Percentiles rank a stretch among this genome's conserved stretches.
These are phyloP conservation scores for Chenopodium quinoa DNA, from an alignment of 148 eudicot species.

Conservation along the genomic window DNA sequence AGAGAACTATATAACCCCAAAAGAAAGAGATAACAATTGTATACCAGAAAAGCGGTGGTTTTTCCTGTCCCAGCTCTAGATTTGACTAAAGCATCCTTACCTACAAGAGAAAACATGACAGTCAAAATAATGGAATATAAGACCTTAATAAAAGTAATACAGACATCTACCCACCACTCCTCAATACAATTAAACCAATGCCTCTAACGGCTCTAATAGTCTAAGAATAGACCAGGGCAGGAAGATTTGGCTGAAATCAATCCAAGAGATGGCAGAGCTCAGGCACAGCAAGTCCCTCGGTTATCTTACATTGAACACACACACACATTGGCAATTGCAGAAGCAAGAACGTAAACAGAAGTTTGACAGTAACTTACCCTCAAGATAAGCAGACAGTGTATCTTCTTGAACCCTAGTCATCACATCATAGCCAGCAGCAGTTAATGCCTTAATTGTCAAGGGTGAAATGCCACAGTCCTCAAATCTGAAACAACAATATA, in stretches of 20 bases:
- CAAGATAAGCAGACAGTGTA: slow-evolving; percentile 62
- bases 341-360: background rate
- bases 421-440: slow-evolving; percentile 73
- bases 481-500: slow-evolving; percentile 52
- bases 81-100: slow-evolving; percentile 87
- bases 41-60: slow-evolving; percentile 96
- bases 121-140: background rate
- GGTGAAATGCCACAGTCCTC: slow-evolving; percentile 81
- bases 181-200: background rate
- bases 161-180: background rate
- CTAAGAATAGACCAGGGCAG: background rate
- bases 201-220: background rate
- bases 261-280: background rate
- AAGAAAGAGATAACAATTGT: background rate
- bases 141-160: background rate
- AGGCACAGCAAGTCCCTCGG: background rate
- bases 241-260: background rate
- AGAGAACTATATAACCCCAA: background rate
- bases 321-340: background rate
- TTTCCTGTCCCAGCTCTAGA: slow-evolving; percentile 89
- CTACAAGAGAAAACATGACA: slow-evolving; percentile 38
- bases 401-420: slow-evolving; percentile 92
- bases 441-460: slow-evolving; percentile 72
- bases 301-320: background rate
- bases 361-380: slow-evolving; percentile 44